These are phyloP conservation scores for Colletotrichum sp. DNA, from an alignment of 2,329 filamentous ascomycete species.

Conservation along the genomic window DNA sequence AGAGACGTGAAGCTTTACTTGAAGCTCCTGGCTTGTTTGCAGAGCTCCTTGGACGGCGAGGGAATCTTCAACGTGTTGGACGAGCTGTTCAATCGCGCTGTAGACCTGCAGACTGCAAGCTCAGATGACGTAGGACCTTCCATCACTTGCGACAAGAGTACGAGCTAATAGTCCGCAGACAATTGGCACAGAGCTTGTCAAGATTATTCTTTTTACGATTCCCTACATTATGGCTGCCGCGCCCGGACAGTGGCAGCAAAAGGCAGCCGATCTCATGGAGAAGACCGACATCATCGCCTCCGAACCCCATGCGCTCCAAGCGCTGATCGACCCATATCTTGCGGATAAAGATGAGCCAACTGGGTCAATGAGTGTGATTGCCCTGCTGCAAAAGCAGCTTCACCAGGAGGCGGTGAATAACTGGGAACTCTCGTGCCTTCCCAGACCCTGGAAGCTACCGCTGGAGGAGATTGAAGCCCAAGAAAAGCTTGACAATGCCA, in stretches of 20 bases:
- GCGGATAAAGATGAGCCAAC: slow-evolving; percentile 68
- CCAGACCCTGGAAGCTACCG: slow-evolving; percentile 71
- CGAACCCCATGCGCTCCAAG: slow-evolving; percentile 83
- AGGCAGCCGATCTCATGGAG: slow-evolving; percentile 80
- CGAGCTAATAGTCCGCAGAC: slow-evolving; percentile 45
- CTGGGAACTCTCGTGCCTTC: slow-evolving; percentile 76
- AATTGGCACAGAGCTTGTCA: slow-evolving; percentile 85
- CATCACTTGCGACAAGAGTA: neutral
- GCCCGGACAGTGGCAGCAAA: slow-evolving; percentile 71
- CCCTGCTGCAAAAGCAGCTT: slow-evolving; percentile 84
- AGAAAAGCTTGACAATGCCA: slow-evolving; percentile 61
- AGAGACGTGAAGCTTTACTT: slow-evolving; percentile 88
- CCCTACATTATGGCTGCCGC: slow-evolving; percentile 85
- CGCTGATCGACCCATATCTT: slow-evolving; percentile 85
- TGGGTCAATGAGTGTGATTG: slow-evolving; percentile 72
- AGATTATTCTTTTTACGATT: slow-evolving; percentile 93
- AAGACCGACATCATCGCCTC: slow-evolving; percentile 95
- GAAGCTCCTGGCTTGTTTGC: slow-evolving; percentile 87
- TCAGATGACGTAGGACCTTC: slow-evolving; percentile 81
- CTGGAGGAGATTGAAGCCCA: slow-evolving; percentile 64
- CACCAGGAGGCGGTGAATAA: slow-evolving; percentile 74
- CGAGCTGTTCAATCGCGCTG: slow-evolving; percentile 89
- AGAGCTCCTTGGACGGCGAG: slow-evolving; percentile 79
- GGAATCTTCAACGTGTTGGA: slow-evolving; percentile 86
- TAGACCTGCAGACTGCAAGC: slow-evolving; percentile 89